These are phyloP conservation scores for Phialophora macrospora DNA, from an alignment of 2,329 filamentous ascomycete genomes.

Conservation along the genomic window DNA sequence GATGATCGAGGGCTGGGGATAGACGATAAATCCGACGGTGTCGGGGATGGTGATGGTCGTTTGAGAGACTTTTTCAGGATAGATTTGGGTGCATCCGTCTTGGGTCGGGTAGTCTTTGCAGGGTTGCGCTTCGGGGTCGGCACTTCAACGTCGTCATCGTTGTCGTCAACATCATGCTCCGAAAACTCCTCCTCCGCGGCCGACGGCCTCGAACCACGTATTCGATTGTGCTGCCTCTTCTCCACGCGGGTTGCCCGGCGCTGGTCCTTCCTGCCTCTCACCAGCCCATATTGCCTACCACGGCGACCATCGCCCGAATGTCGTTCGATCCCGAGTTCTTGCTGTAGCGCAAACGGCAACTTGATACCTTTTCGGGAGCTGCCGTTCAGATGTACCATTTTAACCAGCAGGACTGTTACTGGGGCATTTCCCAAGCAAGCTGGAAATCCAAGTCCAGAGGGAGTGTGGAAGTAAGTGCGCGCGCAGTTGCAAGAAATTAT, in stretches of 20 bases:
- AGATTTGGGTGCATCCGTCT: conserved; percentile 42
- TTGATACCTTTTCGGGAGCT: conserved; percentile 26
- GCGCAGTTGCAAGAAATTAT: conserved; percentile 10
- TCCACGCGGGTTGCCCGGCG: conserved; percentile 68
- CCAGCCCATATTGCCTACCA: conserved; percentile 28
- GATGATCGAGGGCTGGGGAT: conserved; percentile 29
- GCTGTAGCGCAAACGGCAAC: conserved; percentile 36
- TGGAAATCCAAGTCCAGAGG: not conserved
- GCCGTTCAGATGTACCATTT: conserved; percentile 28
- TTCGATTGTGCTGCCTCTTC: conserved; percentile 55
- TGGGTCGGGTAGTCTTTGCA: conserved; percentile 20
- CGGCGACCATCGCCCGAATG: conserved; percentile 38
- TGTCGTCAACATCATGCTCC: conserved; percentile 42
- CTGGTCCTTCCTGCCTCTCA: conserved; percentile 63
- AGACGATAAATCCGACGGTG: conserved; percentile 23
- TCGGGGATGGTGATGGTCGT: conserved; percentile 15
- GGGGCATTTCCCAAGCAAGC: not conserved
- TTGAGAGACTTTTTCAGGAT: conserved; percentile 45
- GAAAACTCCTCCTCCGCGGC: conserved; percentile 39
- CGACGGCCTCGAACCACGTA: conserved; percentile 26
- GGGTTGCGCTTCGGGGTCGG: not conserved
- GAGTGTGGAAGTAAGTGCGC: not conserved
- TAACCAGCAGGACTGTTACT: not conserved
- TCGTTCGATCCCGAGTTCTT: conserved; percentile 38
- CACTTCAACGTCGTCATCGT: conserved; percentile 34